Conservation (phyloP, 805 yeast species). For the Ogataea thermomethanolica region DNA sequence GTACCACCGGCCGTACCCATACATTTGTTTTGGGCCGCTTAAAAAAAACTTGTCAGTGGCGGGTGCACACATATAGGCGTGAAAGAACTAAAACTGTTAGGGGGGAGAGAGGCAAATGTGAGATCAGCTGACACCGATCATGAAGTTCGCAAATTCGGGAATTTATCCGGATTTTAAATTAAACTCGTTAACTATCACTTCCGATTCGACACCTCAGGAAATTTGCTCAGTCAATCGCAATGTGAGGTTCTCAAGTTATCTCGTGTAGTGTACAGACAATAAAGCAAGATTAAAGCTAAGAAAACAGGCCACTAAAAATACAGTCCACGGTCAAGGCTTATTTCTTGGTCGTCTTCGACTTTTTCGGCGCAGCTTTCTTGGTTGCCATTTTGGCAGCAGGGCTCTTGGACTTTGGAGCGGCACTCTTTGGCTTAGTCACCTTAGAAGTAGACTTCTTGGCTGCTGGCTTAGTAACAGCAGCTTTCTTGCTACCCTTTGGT, state of each 20-base stretch:
- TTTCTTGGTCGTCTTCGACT: conserved; percentile 22
- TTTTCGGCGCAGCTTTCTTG: conserved; percentile 28
- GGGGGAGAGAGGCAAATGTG: neutral
- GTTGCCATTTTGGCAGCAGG: conserved; percentile 2
- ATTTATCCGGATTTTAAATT: neutral
- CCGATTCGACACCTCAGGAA: neutral
- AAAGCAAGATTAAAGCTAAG: neutral
- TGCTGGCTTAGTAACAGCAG: conserved; percentile 10
- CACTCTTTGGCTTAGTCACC: conserved; percentile 21
- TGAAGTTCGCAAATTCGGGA: neutral
- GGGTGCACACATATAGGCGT: neutral
- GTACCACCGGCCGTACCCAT: neutral
- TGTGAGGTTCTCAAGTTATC: neutral
- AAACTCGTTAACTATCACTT: neutral
- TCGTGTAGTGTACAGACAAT: neutral
- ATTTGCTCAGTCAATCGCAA: neutral
- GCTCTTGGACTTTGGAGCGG: conserved; percentile 28
- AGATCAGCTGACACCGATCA: neutral
- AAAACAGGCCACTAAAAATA: conserved; percentile 10
- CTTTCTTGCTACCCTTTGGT: conserved; percentile 7
- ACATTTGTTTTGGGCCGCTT: too few relatives aligned
- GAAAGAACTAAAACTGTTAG: neutral
- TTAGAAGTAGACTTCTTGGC: conserved; percentile 16
- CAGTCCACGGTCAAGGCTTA: conserved; percentile 5
- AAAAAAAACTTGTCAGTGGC: too few relatives aligned